A percentile compares a stretch with the other conserved stretches of the same genome.
Conservation (phyloP, 1,284 basidiomycete genomes). For the Cryptococcus floricola region DNA sequence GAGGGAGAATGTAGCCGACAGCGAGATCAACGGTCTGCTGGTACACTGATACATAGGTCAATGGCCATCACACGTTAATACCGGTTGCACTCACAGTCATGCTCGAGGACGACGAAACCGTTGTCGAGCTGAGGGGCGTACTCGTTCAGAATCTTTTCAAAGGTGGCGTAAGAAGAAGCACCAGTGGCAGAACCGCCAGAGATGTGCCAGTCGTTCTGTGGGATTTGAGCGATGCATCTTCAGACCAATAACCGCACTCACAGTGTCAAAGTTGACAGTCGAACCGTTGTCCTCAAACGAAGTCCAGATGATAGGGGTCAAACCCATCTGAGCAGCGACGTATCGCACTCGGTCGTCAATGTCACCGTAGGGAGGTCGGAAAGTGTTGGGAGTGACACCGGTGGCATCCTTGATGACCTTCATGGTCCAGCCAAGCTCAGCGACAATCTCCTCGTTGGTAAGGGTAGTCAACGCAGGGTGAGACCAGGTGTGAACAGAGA, state of each 20-base stretch:
- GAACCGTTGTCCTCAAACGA: constrained; percentile 35
- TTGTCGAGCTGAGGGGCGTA: constrained; percentile 43
- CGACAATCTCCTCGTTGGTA: constrained; percentile 82
- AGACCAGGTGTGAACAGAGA: constrained; percentile 49
- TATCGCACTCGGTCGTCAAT: constrained; percentile 82
- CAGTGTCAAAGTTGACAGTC: constrained; percentile 67
- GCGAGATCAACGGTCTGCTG: constrained; percentile 82
- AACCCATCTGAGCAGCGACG: constrained; percentile 56
- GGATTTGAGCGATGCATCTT: not conserved
- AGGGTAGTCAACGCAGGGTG: constrained; percentile 59
- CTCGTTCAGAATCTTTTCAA: constrained; percentile 48
- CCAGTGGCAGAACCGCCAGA: constrained; percentile 66
- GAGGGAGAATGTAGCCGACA: constrained; percentile 75
- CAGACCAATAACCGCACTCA: constrained; percentile 32
- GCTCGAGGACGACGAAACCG: constrained; percentile 68
- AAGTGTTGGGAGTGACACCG: constrained; percentile 75
- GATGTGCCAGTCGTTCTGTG: constrained; percentile 70
- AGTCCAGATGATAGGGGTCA: constrained; percentile 49
- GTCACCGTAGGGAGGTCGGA: constrained; percentile 63
- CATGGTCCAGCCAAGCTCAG: constrained; percentile 88
- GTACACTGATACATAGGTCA: constrained; percentile 52
- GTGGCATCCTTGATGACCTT: constrained; percentile 77
- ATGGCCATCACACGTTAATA: not conserved
- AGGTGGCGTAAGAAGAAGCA: constrained; percentile 55
- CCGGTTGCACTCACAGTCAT: not conserved